A percentile compares a stretch with the other conserved stretches of the same genome.
phyloP scores from a whole-genome alignment of 139 green algal genomes.

The Chlamydomonas schloesseri region DNA sequence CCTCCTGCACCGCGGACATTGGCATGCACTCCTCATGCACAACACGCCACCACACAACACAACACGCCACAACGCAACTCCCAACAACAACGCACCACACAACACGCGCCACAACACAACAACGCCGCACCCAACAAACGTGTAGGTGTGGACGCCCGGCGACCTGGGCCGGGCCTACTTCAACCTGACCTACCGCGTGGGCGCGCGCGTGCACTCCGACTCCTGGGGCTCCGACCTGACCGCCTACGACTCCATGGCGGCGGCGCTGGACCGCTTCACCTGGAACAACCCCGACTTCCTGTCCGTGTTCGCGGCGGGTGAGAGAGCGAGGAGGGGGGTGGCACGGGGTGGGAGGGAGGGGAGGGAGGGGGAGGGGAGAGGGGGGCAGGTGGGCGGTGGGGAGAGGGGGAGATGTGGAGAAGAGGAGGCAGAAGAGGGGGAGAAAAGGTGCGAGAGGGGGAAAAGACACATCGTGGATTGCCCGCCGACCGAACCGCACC shows the following conservation, averaged over 20 bases:
- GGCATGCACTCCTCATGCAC: no score
- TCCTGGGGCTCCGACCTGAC: slow-evolving; percentile 86
- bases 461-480: no score
- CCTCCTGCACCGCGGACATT: no score
- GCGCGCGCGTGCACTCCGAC: slow-evolving; percentile 82
- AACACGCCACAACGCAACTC: neutral
- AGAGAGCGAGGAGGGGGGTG: neutral
- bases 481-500: no score
- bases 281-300: slow-evolving; percentile 68
- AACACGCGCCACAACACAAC: no score
- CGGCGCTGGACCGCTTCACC: slow-evolving; percentile 71
- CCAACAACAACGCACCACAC: no score
- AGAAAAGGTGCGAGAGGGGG: no score
- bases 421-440: no score
- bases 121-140: no score
- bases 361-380: no score
- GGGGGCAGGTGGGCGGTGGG: neutral
- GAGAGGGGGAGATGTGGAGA: neutral
- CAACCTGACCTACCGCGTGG: slow-evolving; percentile 68
- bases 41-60: neutral
- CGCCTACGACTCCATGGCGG: slow-evolving; percentile 78
- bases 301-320: slow-evolving; percentile 56
- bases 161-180: slow-evolving; percentile 85
- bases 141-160: slow-evolving; percentile 51
- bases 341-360: neutral